These are phyloP conservation scores for Xylariaceae sp. DNA, from an alignment of 2,329 filamentous ascomycete genomes.

Conservation along the genomic window DNA sequence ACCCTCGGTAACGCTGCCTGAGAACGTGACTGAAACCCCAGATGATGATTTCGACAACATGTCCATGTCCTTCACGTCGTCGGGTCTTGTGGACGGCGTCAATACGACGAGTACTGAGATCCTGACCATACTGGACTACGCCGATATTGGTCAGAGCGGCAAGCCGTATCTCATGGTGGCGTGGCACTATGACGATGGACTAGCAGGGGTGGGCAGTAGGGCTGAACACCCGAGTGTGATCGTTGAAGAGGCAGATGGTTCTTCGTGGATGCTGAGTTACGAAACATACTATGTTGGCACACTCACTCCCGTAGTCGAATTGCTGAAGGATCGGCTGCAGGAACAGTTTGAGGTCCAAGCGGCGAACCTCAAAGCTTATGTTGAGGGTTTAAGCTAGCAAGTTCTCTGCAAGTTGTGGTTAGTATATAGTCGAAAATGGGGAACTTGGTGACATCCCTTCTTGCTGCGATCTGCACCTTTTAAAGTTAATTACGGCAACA, in stretches of 20 bases:
- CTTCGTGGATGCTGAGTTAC: conserved; percentile 27
- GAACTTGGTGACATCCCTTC: too few relatives aligned
- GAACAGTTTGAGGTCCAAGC: conserved; percentile 20
- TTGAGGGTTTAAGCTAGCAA: conserved; percentile 12
- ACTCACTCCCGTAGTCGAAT: conserved; percentile 14
- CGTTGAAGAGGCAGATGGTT: conserved; percentile 19
- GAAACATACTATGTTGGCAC: conserved; percentile 28
- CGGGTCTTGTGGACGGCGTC: conserved; percentile 19
- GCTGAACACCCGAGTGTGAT: conserved; percentile 28
- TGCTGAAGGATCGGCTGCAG: conserved; percentile 17
- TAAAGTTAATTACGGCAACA: too few relatives aligned
- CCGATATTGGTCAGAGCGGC: neutral
- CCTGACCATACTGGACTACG: conserved; percentile 19
- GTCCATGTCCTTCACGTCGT: conserved; percentile 25
- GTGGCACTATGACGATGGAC: conserved; percentile 26
- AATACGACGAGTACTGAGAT: conserved; percentile 29
- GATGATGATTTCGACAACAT: conserved; percentile 24
- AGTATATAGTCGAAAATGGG: too few relatives aligned
- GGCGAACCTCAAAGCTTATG: conserved; percentile 21
- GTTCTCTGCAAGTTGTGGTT: too few relatives aligned
- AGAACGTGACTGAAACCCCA: conserved; percentile 22
- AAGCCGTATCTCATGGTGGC: conserved; percentile 21
- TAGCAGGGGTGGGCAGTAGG: conserved; percentile 14
- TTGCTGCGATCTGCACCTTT: too few relatives aligned
- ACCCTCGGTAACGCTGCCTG: conserved; percentile 19